These are phyloP conservation scores for Pseudovirgaria hyperparasitica DNA, from an alignment of 2,329 filamentous ascomycete genomes.

Conservation along the genomic window DNA sequence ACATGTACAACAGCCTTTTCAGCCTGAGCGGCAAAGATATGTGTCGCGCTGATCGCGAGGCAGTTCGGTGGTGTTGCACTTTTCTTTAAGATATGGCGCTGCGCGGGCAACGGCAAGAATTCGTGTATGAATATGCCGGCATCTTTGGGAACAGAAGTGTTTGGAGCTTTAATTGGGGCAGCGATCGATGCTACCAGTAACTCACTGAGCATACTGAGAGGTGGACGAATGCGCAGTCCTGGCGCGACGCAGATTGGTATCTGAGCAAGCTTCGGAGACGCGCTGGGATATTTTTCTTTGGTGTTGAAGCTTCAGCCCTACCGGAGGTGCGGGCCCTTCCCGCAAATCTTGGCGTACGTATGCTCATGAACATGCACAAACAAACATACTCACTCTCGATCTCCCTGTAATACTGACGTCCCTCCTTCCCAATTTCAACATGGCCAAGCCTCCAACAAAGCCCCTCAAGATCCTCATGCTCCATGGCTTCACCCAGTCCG, in stretches of 20 bases:
- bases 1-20: conserved; percentile 90
- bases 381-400: too few relatives aligned
- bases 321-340: too few relatives aligned
- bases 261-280: too few relatives aligned
- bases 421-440: too few relatives aligned
- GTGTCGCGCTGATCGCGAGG: conserved; percentile 65
- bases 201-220: conserved; percentile 34
- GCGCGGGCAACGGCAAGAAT: conserved; percentile 62
- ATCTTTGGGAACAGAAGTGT: conserved; percentile 50
- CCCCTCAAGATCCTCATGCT: conserved; percentile 37
- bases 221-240: not conserved
- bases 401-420: too few relatives aligned
- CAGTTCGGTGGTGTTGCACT: conserved; percentile 69
- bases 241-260: too few relatives aligned
- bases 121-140: conserved; percentile 79
- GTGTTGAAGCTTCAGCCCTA: too few relatives aligned
- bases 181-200: conserved; percentile 37
- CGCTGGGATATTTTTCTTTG: too few relatives aligned
- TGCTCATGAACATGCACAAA: too few relatives aligned
- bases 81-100: conserved; percentile 79
- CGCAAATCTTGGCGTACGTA: too few relatives aligned
- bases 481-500: conserved; percentile 79
- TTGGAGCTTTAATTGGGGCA: conserved; percentile 26
- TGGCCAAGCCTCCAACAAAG: too few relatives aligned
- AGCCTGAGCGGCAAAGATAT: conserved; percentile 83